Evolutionary conservation across 83 land plant genomes (phyloP), one percentile per base, ranked within the genome.

Genomic region (Larix sibirica): DNA sequence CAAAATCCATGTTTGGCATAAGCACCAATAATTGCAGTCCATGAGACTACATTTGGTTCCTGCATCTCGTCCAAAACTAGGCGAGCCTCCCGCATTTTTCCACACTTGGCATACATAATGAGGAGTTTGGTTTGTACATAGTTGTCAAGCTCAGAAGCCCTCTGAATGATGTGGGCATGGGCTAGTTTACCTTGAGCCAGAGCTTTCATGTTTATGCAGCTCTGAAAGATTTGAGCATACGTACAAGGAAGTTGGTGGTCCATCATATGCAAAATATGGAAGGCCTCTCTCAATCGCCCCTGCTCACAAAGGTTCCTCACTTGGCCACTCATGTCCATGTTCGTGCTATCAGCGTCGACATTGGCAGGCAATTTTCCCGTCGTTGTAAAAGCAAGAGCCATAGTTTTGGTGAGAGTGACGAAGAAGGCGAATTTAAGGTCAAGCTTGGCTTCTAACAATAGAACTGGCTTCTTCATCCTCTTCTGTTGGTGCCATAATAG

Each of bases 21-120:
- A 44, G 77, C 77, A 3, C 91, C 85, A 56, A 91, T 84, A 81
- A 91, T 84, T 36, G 86, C 82, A 81, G 86, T 88, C 83, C 78
- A 86, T 8, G 83, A 36, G 18, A 84, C 65, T 40, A 80, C 63
- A 38, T 84, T 86, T 38, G 40, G 77, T 73, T 18, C n/a, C 9
- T 28, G 23, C 56, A 73, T 42, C 40, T 44, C 59, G 17, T n/a
- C 59, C 40, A 75, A 75, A 23, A 75, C 54, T 23, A 8, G 17
- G 79, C 79, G 79, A 9, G 79, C 79, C 42, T 76, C 60, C 23
- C n/a, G n/a, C 79, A 50, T n/a, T 23, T 9, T 21, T 3, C 79
- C 60, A 44, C 60, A 76, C 21, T 6, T 76, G 13, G 31, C 60
- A 50, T 76, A 76, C 59, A 76, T 47, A 9, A n/a, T 76, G 6